phyloP scores from a whole-genome alignment of 2,329 filamentous ascomycete genomes.

The Aspergillus neotritici region DNA sequence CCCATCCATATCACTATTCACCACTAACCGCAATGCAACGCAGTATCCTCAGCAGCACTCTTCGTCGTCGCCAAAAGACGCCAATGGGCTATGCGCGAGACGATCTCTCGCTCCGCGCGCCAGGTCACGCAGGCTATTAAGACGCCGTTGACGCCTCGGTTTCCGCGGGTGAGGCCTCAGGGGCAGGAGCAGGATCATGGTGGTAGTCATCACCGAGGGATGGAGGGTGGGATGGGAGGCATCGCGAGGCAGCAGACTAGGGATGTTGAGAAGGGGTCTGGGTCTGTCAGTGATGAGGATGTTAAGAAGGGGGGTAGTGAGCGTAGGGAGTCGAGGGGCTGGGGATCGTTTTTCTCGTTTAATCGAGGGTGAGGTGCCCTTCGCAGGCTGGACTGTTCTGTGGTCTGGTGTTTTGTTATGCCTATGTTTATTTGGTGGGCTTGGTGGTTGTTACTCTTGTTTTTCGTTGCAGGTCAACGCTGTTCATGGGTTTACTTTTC shows the following conservation, averaged over 20 bases:
- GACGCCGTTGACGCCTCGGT: slow-evolving; percentile 13
- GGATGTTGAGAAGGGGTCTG: slow-evolving; percentile 11
- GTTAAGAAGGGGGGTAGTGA: neutral
- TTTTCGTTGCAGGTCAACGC: too few species aligned
- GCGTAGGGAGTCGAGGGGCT: slow-evolving; percentile 3
- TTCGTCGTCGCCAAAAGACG: slow-evolving; percentile 18
- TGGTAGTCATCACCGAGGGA: neutral
- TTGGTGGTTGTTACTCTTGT: too few species aligned
- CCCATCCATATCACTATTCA: too few species aligned
- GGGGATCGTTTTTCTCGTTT: slow-evolving; percentile 13
- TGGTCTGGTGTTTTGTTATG: too few species aligned
- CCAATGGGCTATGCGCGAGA: slow-evolving; percentile 16
- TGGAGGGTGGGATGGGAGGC: neutral
- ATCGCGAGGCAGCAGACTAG: neutral
- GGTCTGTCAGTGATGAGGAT: neutral
- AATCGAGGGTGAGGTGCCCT: too few species aligned
- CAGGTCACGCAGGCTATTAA: slow-evolving; percentile 13
- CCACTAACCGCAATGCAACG: too few species aligned
- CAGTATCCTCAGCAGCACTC: slow-evolving; percentile 15
- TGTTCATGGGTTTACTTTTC: too few species aligned
- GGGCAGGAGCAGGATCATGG: neutral
- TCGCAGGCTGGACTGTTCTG: too few species aligned
- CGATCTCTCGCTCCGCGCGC: slow-evolving; percentile 12
- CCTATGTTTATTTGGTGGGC: too few species aligned
- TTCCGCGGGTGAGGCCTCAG: slow-evolving; percentile 3